These are phyloP conservation scores for Berberis vulgaris DNA, from an alignment of 164 flowering plant genomes.

Conservation along the genomic window DNA sequence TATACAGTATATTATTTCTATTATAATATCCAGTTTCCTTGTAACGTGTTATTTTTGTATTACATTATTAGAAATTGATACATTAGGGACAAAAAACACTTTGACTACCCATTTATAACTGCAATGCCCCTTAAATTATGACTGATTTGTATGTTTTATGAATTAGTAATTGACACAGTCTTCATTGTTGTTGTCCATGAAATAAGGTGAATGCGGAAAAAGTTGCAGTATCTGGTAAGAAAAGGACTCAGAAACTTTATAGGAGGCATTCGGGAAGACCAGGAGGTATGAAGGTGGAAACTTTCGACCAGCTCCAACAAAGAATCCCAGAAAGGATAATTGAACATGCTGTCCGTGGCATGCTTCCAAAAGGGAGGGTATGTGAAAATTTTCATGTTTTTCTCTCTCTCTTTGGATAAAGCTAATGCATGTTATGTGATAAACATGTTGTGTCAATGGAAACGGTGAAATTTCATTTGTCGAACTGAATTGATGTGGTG, in stretches of 20 bases:
- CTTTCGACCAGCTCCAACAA: slow-evolving; percentile 89
- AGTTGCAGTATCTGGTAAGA: slow-evolving; percentile 95
- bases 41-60: too few species aligned
- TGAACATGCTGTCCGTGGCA: slow-evolving; percentile 98
- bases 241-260: slow-evolving; percentile 86
- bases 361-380: slow-evolving; percentile 98
- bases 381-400: slow-evolving; percentile 16
- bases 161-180: too few species aligned
- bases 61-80: too few species aligned
- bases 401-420: background rate
- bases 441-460: background rate
- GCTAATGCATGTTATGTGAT: background rate
- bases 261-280: slow-evolving; percentile 99
- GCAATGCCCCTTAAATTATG: too few species aligned
- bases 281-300: slow-evolving; percentile 95
- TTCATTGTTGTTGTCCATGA: slow-evolving; percentile 12
- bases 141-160: too few species aligned
- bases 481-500: too few species aligned
- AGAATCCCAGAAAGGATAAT: slow-evolving; percentile 97
- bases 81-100: too few species aligned
- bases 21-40: too few species aligned
- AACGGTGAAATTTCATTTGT: too few species aligned
- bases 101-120: too few species aligned
- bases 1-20: too few species aligned
- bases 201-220: slow-evolving; percentile 90